phyloP scores from a whole-genome alignment of 139 green algal genomes.

The Micromonas commoda region DNA sequence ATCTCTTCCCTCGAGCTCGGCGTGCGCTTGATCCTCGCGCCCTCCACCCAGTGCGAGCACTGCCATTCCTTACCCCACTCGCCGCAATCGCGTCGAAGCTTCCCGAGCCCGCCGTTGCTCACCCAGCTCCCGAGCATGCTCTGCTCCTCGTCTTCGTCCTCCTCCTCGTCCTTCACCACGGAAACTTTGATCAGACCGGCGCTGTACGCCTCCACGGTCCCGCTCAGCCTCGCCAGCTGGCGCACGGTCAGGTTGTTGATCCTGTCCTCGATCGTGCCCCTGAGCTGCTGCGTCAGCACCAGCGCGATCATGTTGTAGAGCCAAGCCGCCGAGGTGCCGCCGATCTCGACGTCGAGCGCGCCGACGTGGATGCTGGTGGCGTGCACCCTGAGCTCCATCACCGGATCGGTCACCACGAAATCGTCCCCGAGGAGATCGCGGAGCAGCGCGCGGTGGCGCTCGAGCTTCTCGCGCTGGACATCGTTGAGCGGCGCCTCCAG shows the following conservation, averaged over 20 bases:
- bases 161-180: background rate
- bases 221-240: constrained; percentile 6
- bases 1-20: background rate
- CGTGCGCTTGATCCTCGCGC: background rate
- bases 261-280: constrained; percentile 15
- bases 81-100: constrained; percentile 3
- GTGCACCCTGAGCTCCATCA: constrained; percentile 9
- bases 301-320: constrained; percentile 26
- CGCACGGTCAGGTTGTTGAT: constrained; percentile 20
- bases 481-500: too few relatives aligned
- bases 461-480: background rate
- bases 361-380: constrained; percentile 2
- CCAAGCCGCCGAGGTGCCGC: constrained; percentile 19
- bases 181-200: constrained; percentile 3
- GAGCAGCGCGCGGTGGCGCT: background rate
- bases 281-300: constrained; percentile 18
- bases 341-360: constrained; percentile 21
- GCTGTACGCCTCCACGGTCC: constrained; percentile 12
- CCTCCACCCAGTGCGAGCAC: constrained; percentile 10
- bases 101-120: background rate
- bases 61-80: constrained; percentile 5
- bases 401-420: background rate
- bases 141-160: background rate
- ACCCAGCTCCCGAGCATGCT: background rate
- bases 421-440: constrained; percentile 8